These are phyloP conservation scores for Aspergillus asperescens DNA, from an alignment of 495 filamentous ascomycete species.

Conservation along the genomic window DNA sequence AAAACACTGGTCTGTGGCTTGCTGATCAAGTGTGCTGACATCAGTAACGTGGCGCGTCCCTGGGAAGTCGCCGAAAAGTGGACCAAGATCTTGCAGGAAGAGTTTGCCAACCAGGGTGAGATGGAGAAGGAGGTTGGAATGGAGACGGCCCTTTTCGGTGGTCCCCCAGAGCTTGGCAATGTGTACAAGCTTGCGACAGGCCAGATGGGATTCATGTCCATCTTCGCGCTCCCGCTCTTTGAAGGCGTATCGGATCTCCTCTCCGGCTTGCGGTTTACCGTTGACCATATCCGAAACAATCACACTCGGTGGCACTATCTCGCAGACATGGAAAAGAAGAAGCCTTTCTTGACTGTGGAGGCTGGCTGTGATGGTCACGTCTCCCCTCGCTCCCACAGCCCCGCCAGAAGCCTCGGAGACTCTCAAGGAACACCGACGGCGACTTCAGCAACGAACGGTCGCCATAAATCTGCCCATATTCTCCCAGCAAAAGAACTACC, in stretches of 20 bases:
- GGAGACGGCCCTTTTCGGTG: slow-evolving; percentile 74
- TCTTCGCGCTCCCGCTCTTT: slow-evolving; percentile 90
- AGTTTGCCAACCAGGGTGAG: slow-evolving; percentile 84
- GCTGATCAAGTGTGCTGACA: slow-evolving; percentile 96
- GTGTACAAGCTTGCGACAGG: slow-evolving; percentile 74
- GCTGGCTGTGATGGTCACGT: slow-evolving; percentile 21
- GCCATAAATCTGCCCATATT: slow-evolving; percentile 2
- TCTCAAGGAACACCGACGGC: slow-evolving; percentile 6
- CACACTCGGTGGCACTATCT: slow-evolving; percentile 64
- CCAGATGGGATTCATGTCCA: slow-evolving; percentile 92
- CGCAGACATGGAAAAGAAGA: slow-evolving; percentile 49
- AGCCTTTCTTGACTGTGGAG: slow-evolving; percentile 25
- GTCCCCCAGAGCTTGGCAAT: slow-evolving; percentile 76
- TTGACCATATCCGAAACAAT: slow-evolving; percentile 73
- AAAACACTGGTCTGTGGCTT: slow-evolving; percentile 77
- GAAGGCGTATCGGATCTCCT: slow-evolving; percentile 77
- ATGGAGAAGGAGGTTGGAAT: slow-evolving; percentile 90
- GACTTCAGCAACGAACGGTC: neutral
- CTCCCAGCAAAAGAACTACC: slow-evolving; percentile 6
- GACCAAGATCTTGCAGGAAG: slow-evolving; percentile 87
- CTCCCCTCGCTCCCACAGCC: slow-evolving; percentile 40
- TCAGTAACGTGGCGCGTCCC: slow-evolving; percentile 91
- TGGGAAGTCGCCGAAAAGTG: slow-evolving; percentile 77
- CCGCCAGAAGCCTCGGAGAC: slow-evolving; percentile 14
- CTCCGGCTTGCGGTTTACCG: slow-evolving; percentile 74